Percentiles rank a stretch among this genome's conserved stretches.
phyloP scores from a whole-genome alignment of 306 rosid species.

The Elaeagnus macrophylla region DNA sequence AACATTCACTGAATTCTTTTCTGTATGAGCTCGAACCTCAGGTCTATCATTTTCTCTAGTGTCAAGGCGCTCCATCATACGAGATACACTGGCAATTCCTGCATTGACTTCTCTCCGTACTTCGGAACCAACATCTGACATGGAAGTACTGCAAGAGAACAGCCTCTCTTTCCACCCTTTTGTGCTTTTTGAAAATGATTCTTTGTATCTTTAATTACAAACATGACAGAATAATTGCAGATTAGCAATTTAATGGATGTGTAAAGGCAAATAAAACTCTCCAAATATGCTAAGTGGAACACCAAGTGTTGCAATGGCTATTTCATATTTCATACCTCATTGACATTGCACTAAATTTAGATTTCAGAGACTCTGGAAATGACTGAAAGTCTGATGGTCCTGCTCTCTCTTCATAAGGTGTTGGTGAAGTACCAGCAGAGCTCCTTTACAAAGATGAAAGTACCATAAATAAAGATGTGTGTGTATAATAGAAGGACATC shows the following conservation, averaged over 20 bases:
- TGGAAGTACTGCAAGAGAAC: slow-evolving; percentile 52
- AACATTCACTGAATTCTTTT: slow-evolving; percentile 23
- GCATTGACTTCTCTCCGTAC: slow-evolving; percentile 50
- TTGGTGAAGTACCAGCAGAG: slow-evolving; percentile 33
- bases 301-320: slow-evolving; percentile 4
- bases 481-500: background rate
- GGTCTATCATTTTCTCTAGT: slow-evolving; percentile 31
- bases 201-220: slow-evolving; percentile 57
- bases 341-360: slow-evolving; percentile 56
- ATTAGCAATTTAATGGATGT: slow-evolving; percentile 5
- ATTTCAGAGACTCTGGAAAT: slow-evolving; percentile 68
- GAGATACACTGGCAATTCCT: slow-evolving; percentile 56
- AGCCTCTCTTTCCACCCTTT: slow-evolving; percentile 83
- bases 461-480: slow-evolving; percentile 12
- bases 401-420: slow-evolving; percentile 41
- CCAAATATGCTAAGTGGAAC: slow-evolving; percentile 1
- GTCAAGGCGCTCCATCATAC: slow-evolving; percentile 48
- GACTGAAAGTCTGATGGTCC: slow-evolving; percentile 81
- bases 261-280: background rate
- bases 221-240: slow-evolving; percentile 13
- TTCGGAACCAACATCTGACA: slow-evolving; percentile 51
- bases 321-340: slow-evolving; percentile 37
- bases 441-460: slow-evolving; percentile 27
- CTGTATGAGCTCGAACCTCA: slow-evolving; percentile 21
- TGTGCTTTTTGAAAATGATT: slow-evolving; percentile 70